Conservation (phyloP, 2,329 filamentous ascomycete genomes). For the Arthrocladium fulminans region DNA sequence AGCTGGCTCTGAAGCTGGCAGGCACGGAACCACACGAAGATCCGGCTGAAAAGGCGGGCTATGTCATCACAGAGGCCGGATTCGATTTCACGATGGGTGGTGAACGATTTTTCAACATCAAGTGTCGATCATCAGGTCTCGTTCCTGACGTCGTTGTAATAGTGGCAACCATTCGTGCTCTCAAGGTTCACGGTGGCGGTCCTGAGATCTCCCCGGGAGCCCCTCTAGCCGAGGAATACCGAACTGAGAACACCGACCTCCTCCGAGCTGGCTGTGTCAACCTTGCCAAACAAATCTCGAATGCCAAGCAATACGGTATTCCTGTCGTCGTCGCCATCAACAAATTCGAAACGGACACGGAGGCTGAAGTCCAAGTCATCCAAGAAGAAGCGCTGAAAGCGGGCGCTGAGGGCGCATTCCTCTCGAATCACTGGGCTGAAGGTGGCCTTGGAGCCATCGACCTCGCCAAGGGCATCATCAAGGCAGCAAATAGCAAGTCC, state of each 20-base stretch:
- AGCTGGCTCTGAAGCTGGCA: constrained; percentile 88
- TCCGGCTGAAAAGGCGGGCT: constrained; percentile 71
- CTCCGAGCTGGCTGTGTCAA: constrained; percentile 87
- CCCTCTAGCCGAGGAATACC: constrained; percentile 77
- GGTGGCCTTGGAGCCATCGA: constrained; percentile 85
- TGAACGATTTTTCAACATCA: constrained; percentile 99
- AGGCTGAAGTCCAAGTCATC: constrained; percentile 81
- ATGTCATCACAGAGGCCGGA: constrained; percentile 91
- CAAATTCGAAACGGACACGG: constrained; percentile 87
- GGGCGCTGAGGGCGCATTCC: constrained; percentile 85
- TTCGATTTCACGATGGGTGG: constrained; percentile 99
- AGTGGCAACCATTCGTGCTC: constrained; percentile 85
- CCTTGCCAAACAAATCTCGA: constrained; percentile 87
- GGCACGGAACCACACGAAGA: constrained; percentile 90
- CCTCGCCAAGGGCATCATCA: constrained; percentile 77
- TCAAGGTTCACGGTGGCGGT: constrained; percentile 95
- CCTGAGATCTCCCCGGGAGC: constrained; percentile 87
- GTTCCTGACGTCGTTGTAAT: constrained; percentile 89
- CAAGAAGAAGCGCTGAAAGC: constrained; percentile 85
- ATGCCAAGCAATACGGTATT: constrained; percentile 79
- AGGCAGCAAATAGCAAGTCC: constrained; percentile 65
- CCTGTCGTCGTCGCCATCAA: constrained; percentile 97
- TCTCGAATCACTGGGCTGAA: constrained; percentile 94
- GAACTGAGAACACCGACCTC: constrained; percentile 85
- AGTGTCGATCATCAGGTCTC: constrained; percentile 89